Evolutionary conservation across 2,329 filamentous ascomycete genomes (phyloP), one percentile per base, ranked within the genome.

Genomic region (Pseudogymnoascus pannorum): DNA sequence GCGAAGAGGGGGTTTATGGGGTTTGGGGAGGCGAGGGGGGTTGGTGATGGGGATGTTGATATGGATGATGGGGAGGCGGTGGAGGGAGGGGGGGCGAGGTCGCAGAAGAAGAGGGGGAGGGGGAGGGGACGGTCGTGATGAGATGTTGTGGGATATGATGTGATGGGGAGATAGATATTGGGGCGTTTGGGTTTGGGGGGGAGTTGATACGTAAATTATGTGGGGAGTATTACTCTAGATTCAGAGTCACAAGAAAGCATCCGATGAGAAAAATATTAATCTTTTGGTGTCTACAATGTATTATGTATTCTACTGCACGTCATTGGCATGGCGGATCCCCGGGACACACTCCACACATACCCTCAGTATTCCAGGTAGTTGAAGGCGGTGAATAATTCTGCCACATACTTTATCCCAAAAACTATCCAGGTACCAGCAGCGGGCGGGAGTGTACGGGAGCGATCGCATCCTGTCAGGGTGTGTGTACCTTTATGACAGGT

Each of bases 21-120:
- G 2, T 60, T 59, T 29, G 66, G 66, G 3, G 63, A 62, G 3
- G 63, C 61, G 26, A 20, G n/a, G 54, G 66, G 64, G 16, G n/a
- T n/a, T n/a, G 68, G 68, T 48, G 79, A 81, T 44, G 83, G 84
- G 78, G 83, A 85, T 58, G 68, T 85, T 26, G 83, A 86, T 63
- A 74, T 76, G 31, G 74, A 76, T 42, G 78, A 79, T 68, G 83
- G 85, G 60, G 75, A 77, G 54, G 77, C 79, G 12, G 77, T 77
- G 3, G 74, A 78, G 62, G 79, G 76, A 75, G 82, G 80, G 70
- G 75, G 80, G 42, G 74, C 77, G 1, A 81, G 77, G 65, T 79
- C 81, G 64, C 76, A 81, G 61, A 86, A 84, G 75, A 75, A 85
- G 64, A 84, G 75, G 67, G 59, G 69, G 1, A 66, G 70, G 62